Evolutionary conservation across 805 yeast genomes (phyloP).

Genomic region (Ogataea siamensis): DNA sequence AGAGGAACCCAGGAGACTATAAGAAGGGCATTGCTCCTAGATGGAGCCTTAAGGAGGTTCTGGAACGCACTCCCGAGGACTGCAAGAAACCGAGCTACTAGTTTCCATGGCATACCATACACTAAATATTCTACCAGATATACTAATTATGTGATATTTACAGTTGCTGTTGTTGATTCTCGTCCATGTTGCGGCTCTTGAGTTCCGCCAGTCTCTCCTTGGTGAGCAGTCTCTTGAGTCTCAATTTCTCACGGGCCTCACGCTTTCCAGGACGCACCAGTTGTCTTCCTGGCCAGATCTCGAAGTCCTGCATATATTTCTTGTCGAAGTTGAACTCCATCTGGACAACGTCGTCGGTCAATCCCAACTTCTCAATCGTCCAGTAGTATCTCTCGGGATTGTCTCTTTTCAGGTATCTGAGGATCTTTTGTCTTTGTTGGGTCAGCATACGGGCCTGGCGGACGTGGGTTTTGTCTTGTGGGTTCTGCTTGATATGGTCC

Average conservation of each 20-base stretch:
- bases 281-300: constrained; percentile 72
- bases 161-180: constrained; percentile 6
- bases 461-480: constrained; percentile 69
- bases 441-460: constrained; percentile 77
- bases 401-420: constrained; percentile 78
- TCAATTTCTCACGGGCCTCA: constrained; percentile 46
- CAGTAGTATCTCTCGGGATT: constrained; percentile 81
- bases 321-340: constrained; percentile 80
- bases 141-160: constrained; percentile 4
- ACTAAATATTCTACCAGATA: constrained; percentile 1
- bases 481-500: constrained; percentile 65
- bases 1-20: constrained; percentile 51
- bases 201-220: constrained; percentile 8
- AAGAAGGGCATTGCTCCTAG: constrained; percentile 58
- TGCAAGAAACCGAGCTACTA: constrained; percentile 33
- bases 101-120: constrained; percentile 1
- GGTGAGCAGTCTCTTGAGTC: constrained; percentile 38
- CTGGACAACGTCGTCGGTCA: constrained; percentile 74
- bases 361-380: constrained; percentile 83
- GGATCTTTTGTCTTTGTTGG: constrained; percentile 81
- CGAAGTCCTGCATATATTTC: constrained; percentile 73
- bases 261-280: constrained; percentile 56
- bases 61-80: constrained; percentile 70
- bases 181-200: not conserved
- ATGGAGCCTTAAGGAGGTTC: constrained; percentile 76